phyloP scores from a whole-genome alignment of 2,329 filamentous ascomycete genomes.

The Colletotrichum sansevieriae region DNA sequence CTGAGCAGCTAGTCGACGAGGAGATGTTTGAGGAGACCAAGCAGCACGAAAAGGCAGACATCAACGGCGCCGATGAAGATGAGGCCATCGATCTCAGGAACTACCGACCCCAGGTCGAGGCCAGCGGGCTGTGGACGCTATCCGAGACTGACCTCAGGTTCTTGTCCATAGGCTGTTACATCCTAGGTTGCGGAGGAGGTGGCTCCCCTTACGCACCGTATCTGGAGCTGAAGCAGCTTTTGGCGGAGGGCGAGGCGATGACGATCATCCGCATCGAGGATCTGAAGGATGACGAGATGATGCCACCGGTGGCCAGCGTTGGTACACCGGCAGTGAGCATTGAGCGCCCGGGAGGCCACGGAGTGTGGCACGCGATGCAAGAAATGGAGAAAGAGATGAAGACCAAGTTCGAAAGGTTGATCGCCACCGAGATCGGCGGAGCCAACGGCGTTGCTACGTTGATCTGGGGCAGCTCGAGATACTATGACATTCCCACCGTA shows the following conservation, averaged over 20 bases:
- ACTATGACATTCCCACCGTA: conserved; percentile 52
- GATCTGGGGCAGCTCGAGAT: conserved; percentile 53
- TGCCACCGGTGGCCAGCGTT: conserved; percentile 43
- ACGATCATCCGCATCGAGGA: conserved; percentile 43
- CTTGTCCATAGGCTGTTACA: conserved; percentile 45
- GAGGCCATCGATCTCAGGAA: conserved; percentile 25
- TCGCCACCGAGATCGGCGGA: conserved; percentile 60
- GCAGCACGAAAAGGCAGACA: conserved; percentile 18
- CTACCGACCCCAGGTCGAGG: conserved; percentile 33
- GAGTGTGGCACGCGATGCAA: conserved; percentile 39
- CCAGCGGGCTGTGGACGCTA: conserved; percentile 42
- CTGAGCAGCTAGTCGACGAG: conserved; percentile 28
- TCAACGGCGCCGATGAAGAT: not conserved
- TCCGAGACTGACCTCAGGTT: conserved; percentile 44
- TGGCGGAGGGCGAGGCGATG: conserved; percentile 42
- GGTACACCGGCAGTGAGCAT: conserved; percentile 45
- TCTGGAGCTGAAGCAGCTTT: conserved; percentile 41
- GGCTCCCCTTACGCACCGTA: conserved; percentile 45
- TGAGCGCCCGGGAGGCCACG: conserved; percentile 42
- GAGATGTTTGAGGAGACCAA: conserved; percentile 38
- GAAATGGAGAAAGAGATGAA: conserved; percentile 34
- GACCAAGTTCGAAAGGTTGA: conserved; percentile 37
- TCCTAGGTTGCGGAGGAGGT: conserved; percentile 45
- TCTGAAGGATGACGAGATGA: conserved; percentile 42
- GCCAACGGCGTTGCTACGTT: conserved; percentile 62